These are phyloP conservation scores for Cardamine occulta DNA, from an alignment of 345 rosid species.

Conservation along the genomic window DNA sequence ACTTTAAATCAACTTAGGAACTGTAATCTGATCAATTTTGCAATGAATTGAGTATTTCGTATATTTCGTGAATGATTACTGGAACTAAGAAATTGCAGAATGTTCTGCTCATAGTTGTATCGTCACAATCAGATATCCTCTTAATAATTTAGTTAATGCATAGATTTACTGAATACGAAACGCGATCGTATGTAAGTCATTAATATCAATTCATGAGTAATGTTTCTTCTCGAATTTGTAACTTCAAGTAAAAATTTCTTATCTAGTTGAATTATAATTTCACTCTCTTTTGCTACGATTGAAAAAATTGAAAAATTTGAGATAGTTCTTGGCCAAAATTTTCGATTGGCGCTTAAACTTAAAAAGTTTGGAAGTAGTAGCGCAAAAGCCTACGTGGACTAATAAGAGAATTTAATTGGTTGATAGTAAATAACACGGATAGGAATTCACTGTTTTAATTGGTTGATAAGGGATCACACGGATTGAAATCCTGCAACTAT, in stretches of 20 bases:
- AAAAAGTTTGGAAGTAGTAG: background rate
- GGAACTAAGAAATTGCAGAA: background rate
- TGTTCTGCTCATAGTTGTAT: background rate
- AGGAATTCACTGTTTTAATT: background rate
- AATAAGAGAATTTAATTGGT: background rate
- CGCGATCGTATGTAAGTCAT: background rate
- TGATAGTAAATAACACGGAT: background rate
- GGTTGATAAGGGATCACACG: background rate
- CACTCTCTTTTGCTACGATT: background rate
- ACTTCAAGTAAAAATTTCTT: background rate
- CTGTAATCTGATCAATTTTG: background rate
- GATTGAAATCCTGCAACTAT: background rate
- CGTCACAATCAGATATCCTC: background rate
- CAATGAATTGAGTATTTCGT: no score
- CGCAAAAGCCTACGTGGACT: slow-evolving; percentile 2
- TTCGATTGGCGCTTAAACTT: background rate
- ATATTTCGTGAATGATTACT: background rate
- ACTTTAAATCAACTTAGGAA: background rate
- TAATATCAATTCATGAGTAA: background rate
- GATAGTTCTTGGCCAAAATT: background rate
- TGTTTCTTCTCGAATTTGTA: background rate
- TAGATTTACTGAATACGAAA: background rate
- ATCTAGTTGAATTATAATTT: background rate
- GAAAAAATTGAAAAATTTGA: background rate
- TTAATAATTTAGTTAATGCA: background rate